Percentiles rank a stretch among this genome's conserved stretches.
phyloP scores from a whole-genome alignment of 2,329 filamentous ascomycete genomes.

The Penicillium fuscoglaucum region DNA sequence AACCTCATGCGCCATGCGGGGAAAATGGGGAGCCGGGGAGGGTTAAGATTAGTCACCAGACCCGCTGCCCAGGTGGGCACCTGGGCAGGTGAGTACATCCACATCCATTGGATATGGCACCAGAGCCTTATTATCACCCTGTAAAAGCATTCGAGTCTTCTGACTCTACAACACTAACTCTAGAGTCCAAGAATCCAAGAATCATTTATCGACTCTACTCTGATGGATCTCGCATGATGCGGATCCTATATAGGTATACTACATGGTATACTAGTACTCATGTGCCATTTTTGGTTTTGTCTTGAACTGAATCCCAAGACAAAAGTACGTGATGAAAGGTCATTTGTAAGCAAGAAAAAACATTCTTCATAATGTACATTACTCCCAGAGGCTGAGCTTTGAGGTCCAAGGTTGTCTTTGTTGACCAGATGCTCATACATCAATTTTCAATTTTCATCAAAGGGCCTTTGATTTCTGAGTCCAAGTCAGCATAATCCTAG shows the following conservation, averaged over 20 bases:
- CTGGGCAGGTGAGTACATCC: not conserved
- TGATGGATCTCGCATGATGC: slow-evolving; percentile 15
- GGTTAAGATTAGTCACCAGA: slow-evolving; percentile 8
- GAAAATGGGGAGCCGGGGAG: slow-evolving; percentile 4
- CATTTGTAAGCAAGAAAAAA: not conserved
- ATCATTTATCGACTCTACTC: not conserved
- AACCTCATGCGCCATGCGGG: slow-evolving; percentile 12
- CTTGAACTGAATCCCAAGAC: not conserved
- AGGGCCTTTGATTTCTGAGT: slow-evolving; percentile 20
- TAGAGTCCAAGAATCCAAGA: not conserved
- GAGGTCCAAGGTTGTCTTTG: not conserved
- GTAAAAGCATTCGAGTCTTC: not conserved
- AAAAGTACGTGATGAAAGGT: not conserved
- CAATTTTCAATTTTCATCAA: slow-evolving; percentile 8
- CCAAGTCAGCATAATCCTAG: slow-evolving; percentile 20
- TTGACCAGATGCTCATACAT: slow-evolving; percentile 1
- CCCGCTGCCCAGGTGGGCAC: not conserved
- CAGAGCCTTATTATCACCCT: not conserved
- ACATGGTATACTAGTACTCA: not conserved
- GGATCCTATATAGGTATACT: not conserved
- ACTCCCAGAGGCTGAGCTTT: not conserved
- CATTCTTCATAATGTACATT: slow-evolving; percentile 1
- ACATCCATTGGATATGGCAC: not conserved
- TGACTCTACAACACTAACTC: not conserved
- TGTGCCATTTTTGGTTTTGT: not conserved